Conservation (phyloP, 495 filamentous ascomycete species). For the Hypoxylon subgilvum region DNA sequence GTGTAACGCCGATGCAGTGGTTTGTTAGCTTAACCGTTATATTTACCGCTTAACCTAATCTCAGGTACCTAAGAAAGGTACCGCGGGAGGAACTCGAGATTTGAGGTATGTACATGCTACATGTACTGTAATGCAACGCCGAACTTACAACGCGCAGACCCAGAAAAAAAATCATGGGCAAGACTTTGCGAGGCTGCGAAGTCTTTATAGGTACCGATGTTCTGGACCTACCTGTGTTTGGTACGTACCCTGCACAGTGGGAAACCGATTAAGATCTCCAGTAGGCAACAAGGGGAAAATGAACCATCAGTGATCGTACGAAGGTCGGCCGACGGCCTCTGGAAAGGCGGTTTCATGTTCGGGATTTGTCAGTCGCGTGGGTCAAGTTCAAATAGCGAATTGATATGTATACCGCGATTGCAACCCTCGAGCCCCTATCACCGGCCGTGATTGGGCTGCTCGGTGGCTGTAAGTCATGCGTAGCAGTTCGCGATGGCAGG, state of each 20-base stretch:
- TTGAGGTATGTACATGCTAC: not conserved
- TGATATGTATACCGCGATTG: conserved; percentile 30
- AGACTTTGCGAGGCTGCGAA: conserved; percentile 36
- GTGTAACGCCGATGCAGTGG: conserved; percentile 16
- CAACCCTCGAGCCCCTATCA: conserved; percentile 21
- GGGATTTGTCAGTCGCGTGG: conserved; percentile 34
- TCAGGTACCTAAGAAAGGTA: no score
- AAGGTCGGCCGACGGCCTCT: conserved; percentile 29
- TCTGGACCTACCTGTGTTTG: conserved; percentile 1
- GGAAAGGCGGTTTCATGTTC: conserved; percentile 18
- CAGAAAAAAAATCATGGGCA: conserved; percentile 7
- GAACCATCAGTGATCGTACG: conserved; percentile 33
- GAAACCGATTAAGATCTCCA: no score
- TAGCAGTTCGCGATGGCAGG: conserved; percentile 8
- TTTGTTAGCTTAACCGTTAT: conserved; percentile 10
- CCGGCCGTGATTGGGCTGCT: conserved; percentile 8
- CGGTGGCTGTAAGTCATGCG: conserved; percentile 6
- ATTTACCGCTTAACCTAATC: no score
- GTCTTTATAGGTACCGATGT: conserved; percentile 17
- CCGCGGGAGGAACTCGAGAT: no score
- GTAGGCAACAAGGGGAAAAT: no score
- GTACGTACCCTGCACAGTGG: no score
- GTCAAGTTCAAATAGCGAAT: conserved; percentile 36
- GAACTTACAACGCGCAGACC: not conserved
- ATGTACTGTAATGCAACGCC: conserved; percentile 25